Evolutionary conservation across 768 basidiomycete genomes (phyloP), one percentile per base, ranked within the genome.

Genomic region (Suillus lakei): DNA sequence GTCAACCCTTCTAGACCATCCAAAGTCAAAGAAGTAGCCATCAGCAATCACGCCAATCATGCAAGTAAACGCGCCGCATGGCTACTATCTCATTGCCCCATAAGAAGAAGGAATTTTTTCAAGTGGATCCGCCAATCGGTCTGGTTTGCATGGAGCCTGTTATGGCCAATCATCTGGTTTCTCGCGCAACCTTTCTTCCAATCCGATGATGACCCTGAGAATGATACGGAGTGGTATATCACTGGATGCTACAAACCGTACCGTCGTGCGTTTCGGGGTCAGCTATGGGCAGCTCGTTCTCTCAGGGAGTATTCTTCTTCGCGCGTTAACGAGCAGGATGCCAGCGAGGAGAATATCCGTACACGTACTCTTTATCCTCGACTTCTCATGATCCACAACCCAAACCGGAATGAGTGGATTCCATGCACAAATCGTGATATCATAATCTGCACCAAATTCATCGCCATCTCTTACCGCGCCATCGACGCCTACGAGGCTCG

Each of bases 231-330:
- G 32, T 13, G 23, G 12, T 16, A 18, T 18, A 63, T 56, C 34
- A 66, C 50, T 18, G 62, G 62, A 8, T 32, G 41, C 12, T 62
- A 62, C 56, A 59, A 59, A 4, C 3, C 30, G 12, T 71, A 71
- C 12, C 26, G 26, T 21, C 60, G 66, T 5, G 44, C 62, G 3
- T 69, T 64, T 63, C 65, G 34, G 34, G 62, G 67, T 4, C 70
- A 71, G 34, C 44, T 71, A 44, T 71, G 67, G 66, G 65, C 70
- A 28, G 69, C 70, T 12, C 70, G 70, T 32, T 71, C 70, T 2
- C 23, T 18, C 4, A 71, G 12, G 48, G 70, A 71, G 28, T 41
- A 67, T 55, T 71, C 70, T 55, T 71, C 70, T 8, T 48, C 43
- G 8, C 67, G 66, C 23, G 0, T 46, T 26, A 38, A 64, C 6